Base-by-base conservation (phyloP, 495 filamentous ascomycete species). In the Thermochaetoides thermophila region DNA sequence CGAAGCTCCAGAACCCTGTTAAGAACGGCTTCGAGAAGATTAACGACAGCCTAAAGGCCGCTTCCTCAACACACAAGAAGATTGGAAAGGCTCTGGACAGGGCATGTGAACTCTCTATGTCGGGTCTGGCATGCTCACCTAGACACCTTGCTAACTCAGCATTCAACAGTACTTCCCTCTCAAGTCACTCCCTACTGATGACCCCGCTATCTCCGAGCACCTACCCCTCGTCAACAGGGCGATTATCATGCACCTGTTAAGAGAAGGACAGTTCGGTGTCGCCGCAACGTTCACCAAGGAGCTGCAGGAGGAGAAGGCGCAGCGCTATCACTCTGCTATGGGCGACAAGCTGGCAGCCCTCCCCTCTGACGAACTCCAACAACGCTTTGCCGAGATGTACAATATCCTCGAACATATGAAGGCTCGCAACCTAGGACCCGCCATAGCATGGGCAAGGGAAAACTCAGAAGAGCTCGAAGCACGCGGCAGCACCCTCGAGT, bases 211-310 rank as follows among this genome's bases (percentile, higher is more conserved):
- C 43, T 74, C 73, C 4, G 68, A 76, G 16, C 75, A 91, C 38
- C 63, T 76, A 4, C 57, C 68, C 22, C 68, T 93, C 7, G 81
- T 95, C 45, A 87, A 96, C 52, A 68, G 85, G 15, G 89, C 89
- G 14, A 89, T 96, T 35, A 82, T 81, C 3, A 94, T 97, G 85
- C 89, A 97, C 52, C 64, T 97, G 10, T 69, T 96, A 12, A 76
- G 89, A 15, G 91, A 96, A 61, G 89, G 89, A 22, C 80, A 93
- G 50, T 96, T 97, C 53, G 62, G 56, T 11, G 87, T 94, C 1
- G 86, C 86, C 3, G 66, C 74, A 4, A 83, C 78, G 3, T 94
- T 95, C 38, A 67, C 86, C 13, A 56, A 59, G 8, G 86, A 94
- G 45, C 57, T 61, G 3, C 54, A 61, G 19, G 55, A 64, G 9